phyloP scores from a whole-genome alignment of 2,329 filamentous ascomycete species.

The Colletotrichum sp. region DNA sequence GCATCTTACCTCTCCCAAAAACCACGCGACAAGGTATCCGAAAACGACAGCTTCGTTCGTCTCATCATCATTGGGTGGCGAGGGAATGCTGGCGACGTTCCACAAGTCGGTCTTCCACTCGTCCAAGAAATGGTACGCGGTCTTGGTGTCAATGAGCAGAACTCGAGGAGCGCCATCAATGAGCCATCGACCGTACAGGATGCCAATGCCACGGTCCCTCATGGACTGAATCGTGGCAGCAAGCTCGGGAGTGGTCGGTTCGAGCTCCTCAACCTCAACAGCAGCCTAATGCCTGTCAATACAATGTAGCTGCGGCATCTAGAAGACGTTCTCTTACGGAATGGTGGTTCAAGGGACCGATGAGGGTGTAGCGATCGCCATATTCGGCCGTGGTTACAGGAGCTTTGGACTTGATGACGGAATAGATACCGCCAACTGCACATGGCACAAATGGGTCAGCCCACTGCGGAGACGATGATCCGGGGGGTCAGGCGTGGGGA shows the following conservation, averaged over 20 bases:
- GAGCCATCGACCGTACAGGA: slow-evolving; percentile 94
- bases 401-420: slow-evolving; percentile 97
- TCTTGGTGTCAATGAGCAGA: slow-evolving; percentile 92
- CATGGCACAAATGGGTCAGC: slow-evolving; percentile 26
- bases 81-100: slow-evolving; percentile 92
- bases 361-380: slow-evolving; percentile 95
- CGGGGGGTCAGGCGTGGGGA: slow-evolving; percentile 3
- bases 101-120: slow-evolving; percentile 98
- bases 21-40: slow-evolving; percentile 97
- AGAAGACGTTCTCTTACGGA: slow-evolving; percentile 66
- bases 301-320: neutral
- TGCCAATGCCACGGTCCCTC: slow-evolving; percentile 87
- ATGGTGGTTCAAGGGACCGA: slow-evolving; percentile 90
- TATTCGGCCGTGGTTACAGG: slow-evolving; percentile 98
- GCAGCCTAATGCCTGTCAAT: slow-evolving; percentile 68
- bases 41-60: slow-evolving; percentile 98
- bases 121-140: slow-evolving; percentile 87
- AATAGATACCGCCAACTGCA: slow-evolving; percentile 96
- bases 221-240: slow-evolving; percentile 87
- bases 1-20: slow-evolving; percentile 84
- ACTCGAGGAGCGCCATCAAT: slow-evolving; percentile 96
- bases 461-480: slow-evolving; percentile 15
- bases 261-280: slow-evolving; percentile 96
- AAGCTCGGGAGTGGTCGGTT: slow-evolving; percentile 81
- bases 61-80: slow-evolving; percentile 88